These are phyloP conservation scores for Petunia axillaris DNA, from an alignment of 257 asterid species.

Conservation along the genomic window DNA sequence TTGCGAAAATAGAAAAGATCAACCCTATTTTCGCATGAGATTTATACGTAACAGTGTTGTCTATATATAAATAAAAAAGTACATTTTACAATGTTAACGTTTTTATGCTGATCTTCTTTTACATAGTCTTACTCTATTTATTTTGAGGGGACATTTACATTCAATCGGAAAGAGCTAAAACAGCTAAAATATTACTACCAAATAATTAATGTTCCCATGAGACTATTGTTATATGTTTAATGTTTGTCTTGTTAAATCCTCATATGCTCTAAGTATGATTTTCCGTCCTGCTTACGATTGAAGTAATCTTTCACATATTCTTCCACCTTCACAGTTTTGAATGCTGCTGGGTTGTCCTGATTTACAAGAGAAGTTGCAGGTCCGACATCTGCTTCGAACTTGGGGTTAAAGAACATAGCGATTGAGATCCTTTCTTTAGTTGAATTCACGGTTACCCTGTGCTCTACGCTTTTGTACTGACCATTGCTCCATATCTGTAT, in stretches of 20 bases:
- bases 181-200: too few species aligned
- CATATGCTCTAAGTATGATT: slow-evolving; percentile 56
- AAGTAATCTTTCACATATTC: slow-evolving; percentile 57
- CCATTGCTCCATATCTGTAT: slow-evolving; percentile 73
- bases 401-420: slow-evolving; percentile 70
- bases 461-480: slow-evolving; percentile 68
- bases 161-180: too few species aligned
- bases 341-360: slow-evolving; percentile 39
- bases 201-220: too few species aligned
- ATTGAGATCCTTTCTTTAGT: slow-evolving; percentile 59
- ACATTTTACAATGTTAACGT: too few species aligned
- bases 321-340: slow-evolving; percentile 43
- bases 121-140: too few species aligned
- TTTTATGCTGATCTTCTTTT: too few species aligned
- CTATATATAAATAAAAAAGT: too few species aligned
- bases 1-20: too few species aligned
- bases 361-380: slow-evolving; percentile 43
- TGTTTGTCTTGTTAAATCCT: slow-evolving; percentile 26
- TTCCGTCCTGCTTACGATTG: slow-evolving; percentile 56
- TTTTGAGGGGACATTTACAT: too few species aligned
- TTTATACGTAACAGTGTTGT: too few species aligned
- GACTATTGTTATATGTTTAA: background rate
- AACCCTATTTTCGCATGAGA: too few species aligned
- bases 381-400: slow-evolving; percentile 52
- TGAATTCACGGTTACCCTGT: slow-evolving; percentile 57